phyloP scores from a whole-genome alignment of 306 rosid species.

The Dryas drummondii region DNA sequence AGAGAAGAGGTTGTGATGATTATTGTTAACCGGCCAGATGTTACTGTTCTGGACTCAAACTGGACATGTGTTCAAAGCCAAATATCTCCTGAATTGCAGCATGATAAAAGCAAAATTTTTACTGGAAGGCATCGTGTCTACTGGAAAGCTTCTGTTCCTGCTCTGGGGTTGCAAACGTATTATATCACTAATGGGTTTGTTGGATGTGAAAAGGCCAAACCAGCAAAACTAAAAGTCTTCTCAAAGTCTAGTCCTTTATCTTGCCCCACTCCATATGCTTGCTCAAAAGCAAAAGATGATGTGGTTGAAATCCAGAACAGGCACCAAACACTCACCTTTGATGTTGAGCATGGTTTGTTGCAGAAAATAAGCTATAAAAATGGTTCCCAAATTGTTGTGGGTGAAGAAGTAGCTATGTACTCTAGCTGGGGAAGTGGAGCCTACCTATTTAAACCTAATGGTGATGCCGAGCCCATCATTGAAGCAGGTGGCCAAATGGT shows the following conservation, averaged over 20 bases:
- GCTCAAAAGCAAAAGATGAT: slow-evolving; percentile 49
- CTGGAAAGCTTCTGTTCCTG: slow-evolving; percentile 82
- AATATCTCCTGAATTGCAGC: slow-evolving; percentile 78
- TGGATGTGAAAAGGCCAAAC: slow-evolving; percentile 73
- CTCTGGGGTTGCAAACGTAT: slow-evolving; percentile 84
- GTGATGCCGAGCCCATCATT: slow-evolving; percentile 65
- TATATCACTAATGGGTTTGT: slow-evolving; percentile 59
- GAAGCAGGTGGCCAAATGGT: slow-evolving; percentile 70
- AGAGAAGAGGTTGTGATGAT: slow-evolving; percentile 89
- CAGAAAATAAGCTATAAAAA: slow-evolving; percentile 53
- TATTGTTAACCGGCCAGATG: slow-evolving; percentile 68
- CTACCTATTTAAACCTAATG: slow-evolving; percentile 79
- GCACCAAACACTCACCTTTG: slow-evolving; percentile 74
- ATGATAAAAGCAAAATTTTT: slow-evolving; percentile 63
- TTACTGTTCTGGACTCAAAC: slow-evolving; percentile 72
- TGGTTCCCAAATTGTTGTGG: slow-evolving; percentile 47
- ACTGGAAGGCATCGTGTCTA: slow-evolving; percentile 84
- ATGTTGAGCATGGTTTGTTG: slow-evolving; percentile 65
- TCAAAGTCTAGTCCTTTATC: slow-evolving; percentile 45
- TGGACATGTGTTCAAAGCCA: slow-evolving; percentile 83
- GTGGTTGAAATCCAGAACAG: slow-evolving; percentile 66
- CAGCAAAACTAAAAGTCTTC: slow-evolving; percentile 64
- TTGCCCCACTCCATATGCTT: slow-evolving; percentile 79
- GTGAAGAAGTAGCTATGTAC: slow-evolving; percentile 91
- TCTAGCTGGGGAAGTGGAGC: slow-evolving; percentile 82